Base-by-base conservation (phyloP, 768 basidiomycete genomes). In the Strobilomyces confusus region DNA sequence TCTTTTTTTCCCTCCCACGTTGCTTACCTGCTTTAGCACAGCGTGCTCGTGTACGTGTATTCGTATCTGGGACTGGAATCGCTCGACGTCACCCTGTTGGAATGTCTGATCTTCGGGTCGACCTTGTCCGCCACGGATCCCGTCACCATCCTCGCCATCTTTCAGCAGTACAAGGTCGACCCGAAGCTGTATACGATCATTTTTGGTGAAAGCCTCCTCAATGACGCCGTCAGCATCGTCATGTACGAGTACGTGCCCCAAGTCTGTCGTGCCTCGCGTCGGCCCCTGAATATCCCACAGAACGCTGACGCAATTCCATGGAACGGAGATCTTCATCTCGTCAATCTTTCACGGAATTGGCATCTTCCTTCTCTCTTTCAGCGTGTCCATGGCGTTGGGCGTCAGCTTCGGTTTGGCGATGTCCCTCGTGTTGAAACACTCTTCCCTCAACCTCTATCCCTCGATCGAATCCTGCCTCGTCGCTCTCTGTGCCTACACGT, bases 181-280 rank as follows among this genome's bases (percentile, higher is more conserved):
- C 95, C 97, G 1, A 98, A 98, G 68, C 78, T 99, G 9, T 98
- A 98, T 73, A 89, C 86, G 42, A 82, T 98, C 70, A 99, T 99
- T 59, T 99, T 98, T 64, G 97, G 97, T 25, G 97, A 98, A 71
- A 90, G 87, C 71, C 78, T 99, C 54, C 74, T 99, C 55, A 99
- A 99, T 73, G 97, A 99, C 77, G 97, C 97, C 19, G 97, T 98
- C 65, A 93, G 92, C 80, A 98, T 98, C 76, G 95, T 98, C 71
- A 94, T 99, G 90, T 98, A 98, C 72, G 97, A 99, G 94, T 98
- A 69, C 78, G 94, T 88, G 55, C 3, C 29, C n/a, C 7, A 19
- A 15, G 12, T 23, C 47, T 26, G 37, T 43, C 46, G 11, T 44
- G 44, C 15, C 46, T 32, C 13, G 4, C 2, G n/a, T 26, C 15